Base-by-base conservation (phyloP, 2,329 filamentous ascomycete species). In the Neopestalotiopsis sp. region DNA sequence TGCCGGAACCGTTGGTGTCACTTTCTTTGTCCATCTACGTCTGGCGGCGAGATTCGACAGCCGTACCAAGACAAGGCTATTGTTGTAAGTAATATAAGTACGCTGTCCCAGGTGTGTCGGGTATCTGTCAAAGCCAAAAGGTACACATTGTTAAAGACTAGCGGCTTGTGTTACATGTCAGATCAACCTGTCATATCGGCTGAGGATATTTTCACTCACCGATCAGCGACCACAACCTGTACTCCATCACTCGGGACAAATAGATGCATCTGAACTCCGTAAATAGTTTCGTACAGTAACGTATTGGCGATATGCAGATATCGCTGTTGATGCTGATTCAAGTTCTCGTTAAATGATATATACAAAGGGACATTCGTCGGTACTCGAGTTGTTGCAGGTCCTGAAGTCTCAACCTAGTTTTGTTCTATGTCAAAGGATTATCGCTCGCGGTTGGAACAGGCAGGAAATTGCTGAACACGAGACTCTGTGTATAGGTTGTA, bases 281-380 rank as follows among this genome's bases (percentile, higher is more conserved):
- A 10, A 38, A 38, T 10, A 38, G n/a, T 52, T n/a, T 10, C n/a
- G 45, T 52, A 7, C 20, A 38, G 10, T 38, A 20, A 17, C 17
- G 45, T n/a, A 24, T 38, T 62, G 32, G 32, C 59, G 13, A 40
- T 38, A 40, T 12, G 30, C 20, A 17, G 59, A 10, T 14, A 20
- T 52, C 17, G 45, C 9, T n/a, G 17, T 52, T 9, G 45, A 4
- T 17, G 14, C 45, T 20, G 20, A n/a, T 52, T 17, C 17, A 52
- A 52, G 45, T 52, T 52, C 20, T 52, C 45, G 17, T n/a, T 20
- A 52, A 28, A 52, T 52, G n/a, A 66, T 70, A 70, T 70, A 70
- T 70, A 70, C 66, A 59, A 52, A 57, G 56, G 57, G 68, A 61
- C 63, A 56, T 64, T 45, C 38, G 38, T 10, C 17, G 49, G 24